Evolutionary conservation across 768 basidiomycete species (phyloP).

Genomic region (Leccinum broughii): DNA sequence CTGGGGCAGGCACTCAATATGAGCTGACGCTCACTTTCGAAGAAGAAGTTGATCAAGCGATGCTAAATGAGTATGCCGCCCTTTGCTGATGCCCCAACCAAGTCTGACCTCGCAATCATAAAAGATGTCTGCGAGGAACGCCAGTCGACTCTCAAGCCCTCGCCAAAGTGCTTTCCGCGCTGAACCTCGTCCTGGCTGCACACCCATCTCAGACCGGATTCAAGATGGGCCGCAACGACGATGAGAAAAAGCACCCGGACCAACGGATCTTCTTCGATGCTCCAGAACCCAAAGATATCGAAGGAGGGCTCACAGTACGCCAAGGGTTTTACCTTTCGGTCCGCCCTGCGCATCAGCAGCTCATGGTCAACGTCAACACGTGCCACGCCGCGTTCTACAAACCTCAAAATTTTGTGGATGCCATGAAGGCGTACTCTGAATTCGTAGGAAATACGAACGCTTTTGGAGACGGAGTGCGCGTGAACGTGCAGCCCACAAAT

Average conservation of each 20-base stretch:
- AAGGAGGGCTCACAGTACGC: constrained; percentile 56
- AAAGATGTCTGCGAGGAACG: constrained; percentile 58
- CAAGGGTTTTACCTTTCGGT: constrained; percentile 48
- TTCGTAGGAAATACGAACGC: constrained; percentile 49
- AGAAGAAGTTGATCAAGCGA: constrained; percentile 36
- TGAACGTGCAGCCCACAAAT: constrained; percentile 63
- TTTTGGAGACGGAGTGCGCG: constrained; percentile 65
- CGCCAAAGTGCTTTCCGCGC: constrained; percentile 45
- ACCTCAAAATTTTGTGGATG: constrained; percentile 41
- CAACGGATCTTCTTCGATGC: constrained; percentile 42
- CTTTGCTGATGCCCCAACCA: constrained; percentile 25
- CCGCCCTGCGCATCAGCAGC: constrained; percentile 41
- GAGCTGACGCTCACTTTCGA: constrained; percentile 40
- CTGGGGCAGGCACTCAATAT: constrained; percentile 34
- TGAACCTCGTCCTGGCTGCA: constrained; percentile 48
- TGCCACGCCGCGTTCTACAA: constrained; percentile 52
- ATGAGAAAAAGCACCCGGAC: constrained; percentile 29
- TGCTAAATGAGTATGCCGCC: constrained; percentile 6
- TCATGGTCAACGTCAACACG: constrained; percentile 55
- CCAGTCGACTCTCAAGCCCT: constrained; percentile 58
- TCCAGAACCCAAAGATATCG: constrained; percentile 37
- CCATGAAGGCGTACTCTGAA: constrained; percentile 40
- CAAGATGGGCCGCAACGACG: constrained; percentile 48
- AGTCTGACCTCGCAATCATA: constrained; percentile 11
- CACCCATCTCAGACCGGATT: constrained; percentile 42